These are phyloP conservation scores for Santalum album DNA, from an alignment of 164 flowering plant genomes.

Conservation along the genomic window DNA sequence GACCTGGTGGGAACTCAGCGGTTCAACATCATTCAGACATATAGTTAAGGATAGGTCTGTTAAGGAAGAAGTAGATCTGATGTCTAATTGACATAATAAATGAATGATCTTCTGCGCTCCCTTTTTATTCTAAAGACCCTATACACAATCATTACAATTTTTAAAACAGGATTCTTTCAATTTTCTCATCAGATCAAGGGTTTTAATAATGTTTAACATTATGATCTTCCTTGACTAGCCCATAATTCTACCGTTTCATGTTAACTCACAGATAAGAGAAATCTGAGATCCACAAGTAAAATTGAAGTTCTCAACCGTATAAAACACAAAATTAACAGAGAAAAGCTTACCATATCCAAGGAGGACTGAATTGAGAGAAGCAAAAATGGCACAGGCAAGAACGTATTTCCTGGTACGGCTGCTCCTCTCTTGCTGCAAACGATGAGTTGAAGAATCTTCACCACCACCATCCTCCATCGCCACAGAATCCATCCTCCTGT, in stretches of 20 bases:
- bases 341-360: constrained; percentile 15
- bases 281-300: no score
- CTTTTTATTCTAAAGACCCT: no score
- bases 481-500: constrained; percentile 4
- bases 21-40: no score
- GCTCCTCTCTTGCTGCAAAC: not conserved
- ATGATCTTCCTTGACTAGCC: not conserved
- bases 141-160: no score
- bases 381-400: constrained; percentile 17
- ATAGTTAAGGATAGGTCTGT: no score
- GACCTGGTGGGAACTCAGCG: no score
- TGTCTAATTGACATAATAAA: no score
- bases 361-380: constrained; percentile 20
- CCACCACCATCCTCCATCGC: constrained; percentile 1
- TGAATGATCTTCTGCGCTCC: no score
- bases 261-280: no score
- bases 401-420: constrained; percentile 9
- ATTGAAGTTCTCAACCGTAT: no score
- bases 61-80: no score
- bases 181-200: not conserved
- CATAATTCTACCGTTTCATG: no score
- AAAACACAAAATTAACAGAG: not conserved
- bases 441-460: not conserved
- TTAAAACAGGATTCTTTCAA: not conserved
- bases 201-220: not conserved